These are phyloP conservation scores for Fusarium incarnatum DNA, from an alignment of 2,329 filamentous ascomycete genomes.

Conservation along the genomic window DNA sequence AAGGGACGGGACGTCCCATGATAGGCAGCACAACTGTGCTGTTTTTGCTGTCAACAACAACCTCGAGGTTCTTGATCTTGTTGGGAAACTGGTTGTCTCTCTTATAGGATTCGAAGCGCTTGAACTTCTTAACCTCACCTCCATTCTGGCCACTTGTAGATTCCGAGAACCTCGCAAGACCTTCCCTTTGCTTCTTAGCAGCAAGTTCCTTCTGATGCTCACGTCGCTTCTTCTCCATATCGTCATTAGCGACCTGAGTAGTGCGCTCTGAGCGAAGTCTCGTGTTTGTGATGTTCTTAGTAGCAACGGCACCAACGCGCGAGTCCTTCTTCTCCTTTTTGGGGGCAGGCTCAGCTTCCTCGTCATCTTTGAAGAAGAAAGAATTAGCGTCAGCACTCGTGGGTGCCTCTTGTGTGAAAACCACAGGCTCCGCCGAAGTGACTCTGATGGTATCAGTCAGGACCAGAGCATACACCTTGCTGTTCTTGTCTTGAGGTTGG, in stretches of 20 bases:
- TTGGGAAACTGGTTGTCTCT: conserved; percentile 92
- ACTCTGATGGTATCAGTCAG: conserved; percentile 95
- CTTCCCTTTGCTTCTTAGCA: conserved; percentile 88
- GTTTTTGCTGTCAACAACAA: conserved; percentile 92
- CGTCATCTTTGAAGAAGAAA: conserved; percentile 98
- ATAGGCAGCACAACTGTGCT: conserved; percentile 92
- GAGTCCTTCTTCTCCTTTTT: conserved; percentile 91
- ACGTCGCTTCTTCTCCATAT: conserved; percentile 85
- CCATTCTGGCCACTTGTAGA: conserved; percentile 87
- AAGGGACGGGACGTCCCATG: conserved; percentile 96
- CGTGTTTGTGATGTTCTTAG: conserved; percentile 95
- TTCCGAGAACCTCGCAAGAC: conserved; percentile 85
- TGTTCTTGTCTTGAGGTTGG: conserved; percentile 88
- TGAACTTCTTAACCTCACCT: conserved; percentile 96
- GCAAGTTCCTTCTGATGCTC: conserved; percentile 93
- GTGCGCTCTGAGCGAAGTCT: conserved; percentile 90
- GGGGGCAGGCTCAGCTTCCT: conserved; percentile 85
- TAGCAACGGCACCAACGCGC: conserved; percentile 86
- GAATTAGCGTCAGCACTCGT: conserved; percentile 93
- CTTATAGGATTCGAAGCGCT: conserved; percentile 99
- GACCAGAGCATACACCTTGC: conserved; percentile 87
- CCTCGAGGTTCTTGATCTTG: conserved; percentile 84
- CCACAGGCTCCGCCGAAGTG: conserved; percentile 78
- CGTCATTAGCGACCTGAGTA: conserved; percentile 84
- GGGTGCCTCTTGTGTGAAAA: conserved; percentile 94